Evolutionary conservation across 2,329 filamentous ascomycete species (phyloP).

Genomic region (Sclerotinia minor): DNA sequence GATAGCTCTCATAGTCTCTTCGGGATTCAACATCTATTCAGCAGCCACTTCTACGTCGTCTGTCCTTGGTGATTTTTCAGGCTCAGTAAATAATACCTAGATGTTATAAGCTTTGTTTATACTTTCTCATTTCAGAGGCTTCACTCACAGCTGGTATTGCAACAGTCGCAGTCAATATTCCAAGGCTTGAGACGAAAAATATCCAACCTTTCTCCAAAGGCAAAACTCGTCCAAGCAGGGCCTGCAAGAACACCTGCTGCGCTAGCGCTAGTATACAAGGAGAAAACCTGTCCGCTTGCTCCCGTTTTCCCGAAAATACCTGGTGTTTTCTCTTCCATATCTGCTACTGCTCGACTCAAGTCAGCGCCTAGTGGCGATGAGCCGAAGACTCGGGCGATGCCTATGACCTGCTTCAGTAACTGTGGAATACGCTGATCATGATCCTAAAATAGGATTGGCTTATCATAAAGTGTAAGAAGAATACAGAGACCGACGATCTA

Average conservation of each 20-base stretch:
- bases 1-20: not conserved
- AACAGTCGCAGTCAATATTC: conserved; percentile 25
- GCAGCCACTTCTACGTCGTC: not conserved
- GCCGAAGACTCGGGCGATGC: conserved; percentile 25
- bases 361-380: conserved; percentile 26
- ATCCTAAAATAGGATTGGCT: not conserved
- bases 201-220: conserved; percentile 26
- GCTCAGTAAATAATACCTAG: conserved; percentile 13
- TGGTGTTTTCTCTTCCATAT: conserved; percentile 25
- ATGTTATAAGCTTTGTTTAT: not conserved
- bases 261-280: conserved; percentile 26
- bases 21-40: not conserved
- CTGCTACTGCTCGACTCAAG: conserved; percentile 25
- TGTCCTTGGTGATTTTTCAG: not conserved
- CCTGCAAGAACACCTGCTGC: conserved; percentile 28
- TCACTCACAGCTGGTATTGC: conserved; percentile 21
- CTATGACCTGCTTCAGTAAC: conserved; percentile 8
- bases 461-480: conserved; percentile 60
- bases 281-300: conserved; percentile 28
- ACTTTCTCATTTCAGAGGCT: not conserved
- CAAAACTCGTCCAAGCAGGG: conserved; percentile 25
- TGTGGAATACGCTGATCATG: not conserved
- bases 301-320: conserved; percentile 24
- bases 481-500: conserved; percentile 66
- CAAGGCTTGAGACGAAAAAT: conserved; percentile 25